Conservation (phyloP, 768 basidiomycete genomes). For the Tremella mesenterica region DNA sequence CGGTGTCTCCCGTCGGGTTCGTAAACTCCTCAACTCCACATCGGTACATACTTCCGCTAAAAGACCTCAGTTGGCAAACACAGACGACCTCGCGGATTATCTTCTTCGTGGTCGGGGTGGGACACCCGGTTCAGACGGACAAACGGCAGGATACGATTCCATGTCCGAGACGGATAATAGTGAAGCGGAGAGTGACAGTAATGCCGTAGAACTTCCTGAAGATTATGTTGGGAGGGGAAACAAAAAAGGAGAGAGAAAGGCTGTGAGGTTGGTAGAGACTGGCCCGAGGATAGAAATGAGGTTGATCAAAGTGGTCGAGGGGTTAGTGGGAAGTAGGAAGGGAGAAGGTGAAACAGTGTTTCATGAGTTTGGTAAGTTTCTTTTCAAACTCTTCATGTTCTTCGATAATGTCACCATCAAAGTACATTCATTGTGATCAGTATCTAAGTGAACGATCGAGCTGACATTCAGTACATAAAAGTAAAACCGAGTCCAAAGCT, state of each 20-base stretch:
- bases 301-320: slow-evolving; percentile 88
- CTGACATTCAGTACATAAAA: slow-evolving; percentile 66
- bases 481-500: slow-evolving; percentile 61
- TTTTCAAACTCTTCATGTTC: background rate
- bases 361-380: slow-evolving; percentile 76
- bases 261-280: slow-evolving; percentile 84
- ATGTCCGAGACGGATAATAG: slow-evolving; percentile 73
- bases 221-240: slow-evolving; percentile 95
- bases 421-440: too few relatives aligned
- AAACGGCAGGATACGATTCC: slow-evolving; percentile 55
- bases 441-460: too few relatives aligned
- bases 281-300: slow-evolving; percentile 91
- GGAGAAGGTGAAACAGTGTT: slow-evolving; percentile 88
- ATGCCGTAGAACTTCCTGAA: slow-evolving; percentile 65
- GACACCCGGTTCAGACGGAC: slow-evolving; percentile 71
- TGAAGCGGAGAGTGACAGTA: slow-evolving; percentile 51
- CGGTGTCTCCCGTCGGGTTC: slow-evolving; percentile 84
- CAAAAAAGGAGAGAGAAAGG: slow-evolving; percentile 78
- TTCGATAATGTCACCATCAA: too few relatives aligned
- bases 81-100: slow-evolving; percentile 93
- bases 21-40: slow-evolving; percentile 66
- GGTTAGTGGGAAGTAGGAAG: slow-evolving; percentile 60
- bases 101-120: slow-evolving; percentile 62
- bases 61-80: slow-evolving; percentile 64
- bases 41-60: slow-evolving; percentile 28